Evolutionary conservation across 2,329 filamentous ascomycete genomes (phyloP).

Genomic region (Septoria linicola): DNA sequence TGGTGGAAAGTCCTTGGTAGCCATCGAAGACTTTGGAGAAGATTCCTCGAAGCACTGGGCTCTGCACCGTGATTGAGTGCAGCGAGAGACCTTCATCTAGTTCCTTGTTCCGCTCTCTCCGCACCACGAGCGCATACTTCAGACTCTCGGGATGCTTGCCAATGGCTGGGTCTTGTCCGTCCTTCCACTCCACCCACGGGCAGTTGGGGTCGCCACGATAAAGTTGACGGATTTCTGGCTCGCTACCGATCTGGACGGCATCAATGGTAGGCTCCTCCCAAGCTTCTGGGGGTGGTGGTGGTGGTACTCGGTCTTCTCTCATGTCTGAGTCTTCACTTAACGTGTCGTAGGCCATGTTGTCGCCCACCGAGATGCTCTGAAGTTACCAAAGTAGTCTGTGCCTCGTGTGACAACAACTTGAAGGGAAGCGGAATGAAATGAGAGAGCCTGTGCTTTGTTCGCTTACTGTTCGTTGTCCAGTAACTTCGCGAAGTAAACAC

Average conservation of each 20-base stretch:
- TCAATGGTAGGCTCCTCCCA: neutral
- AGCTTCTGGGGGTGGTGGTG: no score
- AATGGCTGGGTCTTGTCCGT: conserved; percentile 6
- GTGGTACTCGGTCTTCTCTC: no score
- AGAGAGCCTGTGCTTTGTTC: no score
- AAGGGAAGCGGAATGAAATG: no score
- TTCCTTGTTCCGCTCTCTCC: conserved; percentile 26
- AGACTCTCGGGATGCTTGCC: conserved; percentile 16
- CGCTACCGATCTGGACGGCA: neutral
- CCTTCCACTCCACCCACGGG: conserved; percentile 7
- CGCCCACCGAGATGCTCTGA: no score
- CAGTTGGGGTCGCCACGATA: conserved; percentile 2
- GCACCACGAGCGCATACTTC: conserved; percentile 30
- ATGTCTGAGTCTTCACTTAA: no score
- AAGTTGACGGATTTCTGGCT: conserved; percentile 7
- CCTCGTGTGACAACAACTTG: no score
- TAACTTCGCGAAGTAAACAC: no score
- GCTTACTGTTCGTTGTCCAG: no score
- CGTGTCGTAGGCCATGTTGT: no score
- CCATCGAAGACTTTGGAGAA: conserved; percentile 56
- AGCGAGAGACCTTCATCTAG: conserved; percentile 44
- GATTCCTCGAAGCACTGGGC: conserved; percentile 58
- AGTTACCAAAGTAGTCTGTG: no score
- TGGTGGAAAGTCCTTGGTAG: conserved; percentile 50
- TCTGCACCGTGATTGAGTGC: conserved; percentile 64